Base-by-base conservation (phyloP, 23 red algal genomes). In the Gracilaria domingensis region DNA sequence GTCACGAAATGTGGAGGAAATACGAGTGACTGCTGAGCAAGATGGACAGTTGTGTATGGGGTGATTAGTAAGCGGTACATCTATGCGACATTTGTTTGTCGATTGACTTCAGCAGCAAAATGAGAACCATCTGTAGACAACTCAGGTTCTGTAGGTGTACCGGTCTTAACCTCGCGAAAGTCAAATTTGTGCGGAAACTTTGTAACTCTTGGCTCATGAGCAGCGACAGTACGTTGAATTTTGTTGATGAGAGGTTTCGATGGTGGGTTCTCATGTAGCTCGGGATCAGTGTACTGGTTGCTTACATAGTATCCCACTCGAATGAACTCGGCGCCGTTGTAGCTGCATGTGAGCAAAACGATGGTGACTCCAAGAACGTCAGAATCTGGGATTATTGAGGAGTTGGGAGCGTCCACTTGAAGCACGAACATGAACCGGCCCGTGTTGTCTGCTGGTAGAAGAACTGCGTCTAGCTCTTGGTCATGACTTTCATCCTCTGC, bases 391-490 rank as follows among this genome's bases (percentile, higher is more conserved):
- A 99, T 82, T 48, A 79, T 21, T 34, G 93, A 62, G 35, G 90
- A 53, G n/a, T 95, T 89, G 24, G 97, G 97, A 53, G 97, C 30
- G 36, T 91, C 71, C n/a, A 99, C 97, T 50, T 96, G 89, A 0
- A 99, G 87, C 13, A 96, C 95, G 86, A 99, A 99, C 76, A 69
- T 91, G 88, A 99, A 99, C 2, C 97, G 97, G 49, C 97, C 97
- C 23, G 82, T 49, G 12, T 49, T 85, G 62, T 96, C 86, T 54
- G 97, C 97, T 8, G 97, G 97, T 12, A 99, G 61, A 54, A 96
- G 84, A 13, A 99, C 97, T 59, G 88, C 90, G 62, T 99, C 97
- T 42, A 99, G 88, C 28, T 96, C 97, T 62, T 99, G 97, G 94
- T 99, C 97, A 50, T 89, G 79, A 25, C 81, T 80, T 48, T 96